A percentile compares a stretch with the other conserved stretches of the same genome.
Conservation (phyloP, 805 yeast species). For the Teunomyces kruisii region DNA sequence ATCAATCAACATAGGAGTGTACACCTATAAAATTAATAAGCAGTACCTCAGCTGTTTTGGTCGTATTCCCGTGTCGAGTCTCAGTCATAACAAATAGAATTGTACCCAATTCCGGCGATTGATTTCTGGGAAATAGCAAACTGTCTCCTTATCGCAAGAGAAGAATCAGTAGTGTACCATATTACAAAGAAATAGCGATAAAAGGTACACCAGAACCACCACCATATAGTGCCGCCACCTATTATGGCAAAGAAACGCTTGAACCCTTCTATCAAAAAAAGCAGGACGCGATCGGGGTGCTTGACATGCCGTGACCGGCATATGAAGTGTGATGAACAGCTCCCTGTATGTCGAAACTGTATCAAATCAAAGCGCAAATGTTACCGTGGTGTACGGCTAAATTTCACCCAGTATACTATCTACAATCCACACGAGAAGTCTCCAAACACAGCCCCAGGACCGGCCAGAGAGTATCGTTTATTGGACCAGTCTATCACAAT, state of each 20-base stretch:
- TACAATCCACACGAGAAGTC: constrained; percentile 17
- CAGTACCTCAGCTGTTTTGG: neutral
- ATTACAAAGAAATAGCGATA: too few species aligned
- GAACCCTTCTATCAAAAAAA: constrained; percentile 26
- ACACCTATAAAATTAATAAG: neutral
- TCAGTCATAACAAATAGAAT: constrained; percentile 3
- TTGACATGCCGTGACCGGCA: constrained; percentile 64
- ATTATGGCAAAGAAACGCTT: constrained; percentile 26
- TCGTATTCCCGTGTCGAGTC: constrained; percentile 1
- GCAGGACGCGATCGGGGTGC: constrained; percentile 52
- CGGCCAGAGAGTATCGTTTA: constrained; percentile 16
- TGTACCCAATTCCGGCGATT: constrained; percentile 2
- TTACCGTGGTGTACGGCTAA: constrained; percentile 46
- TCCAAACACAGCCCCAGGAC: neutral
- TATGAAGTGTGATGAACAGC: constrained; percentile 65
- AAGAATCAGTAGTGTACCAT: neutral
- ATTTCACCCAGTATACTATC: constrained; percentile 43
- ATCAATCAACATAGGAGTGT: neutral
- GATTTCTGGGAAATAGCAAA: neutral
- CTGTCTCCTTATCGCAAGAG: constrained; percentile 2
- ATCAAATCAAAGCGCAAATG: constrained; percentile 49
- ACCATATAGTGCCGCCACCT: neutral
- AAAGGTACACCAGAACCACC: constrained; percentile 1
- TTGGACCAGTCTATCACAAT: constrained; percentile 45
- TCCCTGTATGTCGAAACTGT: constrained; percentile 61